Percentiles rank a stretch among this genome's conserved stretches.
Evolutionary conservation across 176 grass and related monocot genomes (phyloP).

Genomic region (Zea luxurians): DNA sequence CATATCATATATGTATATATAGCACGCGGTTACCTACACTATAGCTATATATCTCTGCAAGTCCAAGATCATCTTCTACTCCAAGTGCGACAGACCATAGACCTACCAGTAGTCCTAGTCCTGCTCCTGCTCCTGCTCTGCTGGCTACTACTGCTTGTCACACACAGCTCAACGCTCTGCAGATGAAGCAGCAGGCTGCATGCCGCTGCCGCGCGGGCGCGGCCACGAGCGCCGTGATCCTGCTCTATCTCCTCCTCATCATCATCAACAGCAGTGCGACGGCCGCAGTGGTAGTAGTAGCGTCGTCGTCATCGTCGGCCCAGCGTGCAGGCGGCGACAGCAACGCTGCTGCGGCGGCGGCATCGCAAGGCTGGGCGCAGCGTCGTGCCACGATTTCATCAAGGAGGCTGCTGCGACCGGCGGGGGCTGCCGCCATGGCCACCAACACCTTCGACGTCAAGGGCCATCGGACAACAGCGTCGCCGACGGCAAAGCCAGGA

Average conservation of each 20-base stretch:
- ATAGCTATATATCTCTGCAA: no score
- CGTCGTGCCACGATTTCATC: not conserved
- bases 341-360: not conserved
- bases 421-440: not conserved
- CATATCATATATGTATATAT: no score
- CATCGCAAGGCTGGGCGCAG: not conserved
- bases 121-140: no score
- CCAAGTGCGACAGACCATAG: no score
- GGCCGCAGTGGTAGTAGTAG: no score
- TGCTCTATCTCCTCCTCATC: slow-evolving; percentile 26
- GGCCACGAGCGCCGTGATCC: not conserved
- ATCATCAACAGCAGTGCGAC: no score
- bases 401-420: slow-evolving; percentile 21
- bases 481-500: not conserved
- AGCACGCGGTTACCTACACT: no score
- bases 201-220: not conserved
- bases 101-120: no score
- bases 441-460: slow-evolving; percentile 19
- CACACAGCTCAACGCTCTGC: not conserved
- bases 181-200: no score
- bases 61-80: no score
- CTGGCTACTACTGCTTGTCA: no score
- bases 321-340: not conserved
- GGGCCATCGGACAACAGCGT: not conserved
- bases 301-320: not conserved